These are phyloP conservation scores for Wickerhamomyces silvicola DNA, from an alignment of 805 yeast species.

Conservation along the genomic window DNA sequence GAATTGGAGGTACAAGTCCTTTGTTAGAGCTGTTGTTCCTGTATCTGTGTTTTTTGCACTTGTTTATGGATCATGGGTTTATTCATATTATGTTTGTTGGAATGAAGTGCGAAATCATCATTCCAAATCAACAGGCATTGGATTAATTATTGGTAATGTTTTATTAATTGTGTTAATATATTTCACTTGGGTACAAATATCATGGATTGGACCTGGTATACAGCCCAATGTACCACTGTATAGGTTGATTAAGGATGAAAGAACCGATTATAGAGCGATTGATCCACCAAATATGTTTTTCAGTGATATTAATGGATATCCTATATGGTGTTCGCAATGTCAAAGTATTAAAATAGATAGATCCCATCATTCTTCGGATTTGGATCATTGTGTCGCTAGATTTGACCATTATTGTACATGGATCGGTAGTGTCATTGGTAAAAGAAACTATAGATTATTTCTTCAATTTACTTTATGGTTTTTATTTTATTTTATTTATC, in stretches of 20 bases:
- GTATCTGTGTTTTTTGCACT: constrained; percentile 4
- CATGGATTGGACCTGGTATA: constrained; percentile 54
- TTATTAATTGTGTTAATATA: constrained; percentile 22
- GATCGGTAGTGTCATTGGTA: constrained; percentile 70
- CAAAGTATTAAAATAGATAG: constrained; percentile 59
- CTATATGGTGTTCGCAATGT: constrained; percentile 70
- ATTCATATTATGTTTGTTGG: constrained; percentile 24
- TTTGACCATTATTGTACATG: constrained; percentile 85
- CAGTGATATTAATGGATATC: constrained; percentile 70
- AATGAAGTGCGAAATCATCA: constrained; percentile 20
- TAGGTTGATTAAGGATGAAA: constrained; percentile 19
- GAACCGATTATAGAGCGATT: constrained; percentile 20
- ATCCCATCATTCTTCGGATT: constrained; percentile 59
- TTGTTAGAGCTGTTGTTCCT: constrained; percentile 5
- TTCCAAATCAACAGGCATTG: constrained; percentile 24
- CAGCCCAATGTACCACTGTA: constrained; percentile 33
- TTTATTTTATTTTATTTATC: constrained; percentile 30
- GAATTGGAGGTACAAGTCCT: neutral
- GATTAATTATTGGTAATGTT: constrained; percentile 26
- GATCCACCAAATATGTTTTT: constrained; percentile 53
- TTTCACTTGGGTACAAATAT: constrained; percentile 39
- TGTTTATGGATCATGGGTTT: constrained; percentile 19
- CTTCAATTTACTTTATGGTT: constrained; percentile 41
- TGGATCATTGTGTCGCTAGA: constrained; percentile 53
- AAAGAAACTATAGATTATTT: constrained; percentile 55